Evolutionary conservation across 148 eudicot species (phyloP).

Genomic region (Bassia scoparia): DNA sequence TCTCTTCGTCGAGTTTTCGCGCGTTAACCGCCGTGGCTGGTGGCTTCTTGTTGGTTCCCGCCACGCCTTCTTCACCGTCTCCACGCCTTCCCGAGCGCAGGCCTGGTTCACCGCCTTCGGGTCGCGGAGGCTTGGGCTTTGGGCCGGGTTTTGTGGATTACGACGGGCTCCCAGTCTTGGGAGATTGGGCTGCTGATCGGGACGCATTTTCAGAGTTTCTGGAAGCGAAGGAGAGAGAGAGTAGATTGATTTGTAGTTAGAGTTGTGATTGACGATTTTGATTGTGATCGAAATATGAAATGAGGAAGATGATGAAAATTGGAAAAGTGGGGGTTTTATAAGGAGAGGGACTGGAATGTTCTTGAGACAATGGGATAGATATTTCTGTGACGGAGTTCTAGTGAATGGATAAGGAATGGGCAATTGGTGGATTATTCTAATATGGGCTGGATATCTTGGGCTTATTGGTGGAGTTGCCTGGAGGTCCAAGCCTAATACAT

Average conservation of each 20-base stretch:
- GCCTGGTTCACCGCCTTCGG: conserved; percentile 69
- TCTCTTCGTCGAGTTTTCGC: conserved; percentile 63
- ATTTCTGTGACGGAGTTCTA: conserved; percentile 16
- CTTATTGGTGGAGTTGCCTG: neutral
- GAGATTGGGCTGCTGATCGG: conserved; percentile 34
- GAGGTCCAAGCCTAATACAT: neutral
- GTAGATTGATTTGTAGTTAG: neutral
- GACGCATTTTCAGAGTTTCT: conserved; percentile 28
- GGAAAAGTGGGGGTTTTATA: neutral
- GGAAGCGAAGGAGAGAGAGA: neutral
- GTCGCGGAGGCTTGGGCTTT: conserved; percentile 47
- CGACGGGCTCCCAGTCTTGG: conserved; percentile 80
- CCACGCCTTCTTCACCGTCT: conserved; percentile 59
- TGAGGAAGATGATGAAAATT: neutral
- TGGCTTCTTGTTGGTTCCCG: conserved; percentile 51
- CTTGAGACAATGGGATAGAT: neutral
- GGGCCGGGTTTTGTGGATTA: conserved; percentile 51
- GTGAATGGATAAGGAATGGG: neutral
- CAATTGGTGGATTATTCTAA: neutral
- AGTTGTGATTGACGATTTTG: neutral
- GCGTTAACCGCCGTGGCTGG: conserved; percentile 40
- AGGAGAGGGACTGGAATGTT: conserved; percentile 21
- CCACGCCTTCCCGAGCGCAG: conserved; percentile 50
- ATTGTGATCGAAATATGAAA: no score
- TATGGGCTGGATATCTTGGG: neutral